Conservation (phyloP, 306 rosid species). For the Erythrophleum fordii region DNA sequence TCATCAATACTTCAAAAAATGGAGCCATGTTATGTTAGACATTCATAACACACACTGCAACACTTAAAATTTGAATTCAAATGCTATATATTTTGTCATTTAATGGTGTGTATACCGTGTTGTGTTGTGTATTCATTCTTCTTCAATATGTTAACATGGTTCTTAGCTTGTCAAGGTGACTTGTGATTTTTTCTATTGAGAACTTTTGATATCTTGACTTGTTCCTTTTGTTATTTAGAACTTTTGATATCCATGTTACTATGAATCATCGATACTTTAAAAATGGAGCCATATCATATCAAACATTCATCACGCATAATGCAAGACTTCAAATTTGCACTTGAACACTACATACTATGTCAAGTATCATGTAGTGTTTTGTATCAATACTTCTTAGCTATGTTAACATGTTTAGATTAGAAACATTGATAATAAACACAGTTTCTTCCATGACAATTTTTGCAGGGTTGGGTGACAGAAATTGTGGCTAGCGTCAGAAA, state of each 20-base stretch:
- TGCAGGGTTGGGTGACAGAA: slow-evolving; percentile 77
- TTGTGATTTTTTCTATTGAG: background rate
- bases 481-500: slow-evolving; percentile 59
- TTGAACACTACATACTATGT: background rate
- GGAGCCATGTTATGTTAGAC: no score
- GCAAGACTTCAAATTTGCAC: background rate
- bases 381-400: background rate
- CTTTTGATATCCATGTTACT: background rate
- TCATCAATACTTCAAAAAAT: no score
- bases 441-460: background rate
- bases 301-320: background rate
- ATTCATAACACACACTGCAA: no score
- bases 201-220: background rate
- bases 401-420: background rate
- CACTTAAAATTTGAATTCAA: no score
- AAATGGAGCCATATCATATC: background rate
- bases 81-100: no score
- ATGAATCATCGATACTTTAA: background rate
- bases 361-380: background rate
- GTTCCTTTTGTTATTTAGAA: background rate
- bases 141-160: no score
- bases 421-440: background rate
- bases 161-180: background rate
- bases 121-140: no score
- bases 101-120: no score